Evolutionary conservation across 352 stramenopile genomes (phyloP).

Genomic region (Globisporangium lucens): DNA sequence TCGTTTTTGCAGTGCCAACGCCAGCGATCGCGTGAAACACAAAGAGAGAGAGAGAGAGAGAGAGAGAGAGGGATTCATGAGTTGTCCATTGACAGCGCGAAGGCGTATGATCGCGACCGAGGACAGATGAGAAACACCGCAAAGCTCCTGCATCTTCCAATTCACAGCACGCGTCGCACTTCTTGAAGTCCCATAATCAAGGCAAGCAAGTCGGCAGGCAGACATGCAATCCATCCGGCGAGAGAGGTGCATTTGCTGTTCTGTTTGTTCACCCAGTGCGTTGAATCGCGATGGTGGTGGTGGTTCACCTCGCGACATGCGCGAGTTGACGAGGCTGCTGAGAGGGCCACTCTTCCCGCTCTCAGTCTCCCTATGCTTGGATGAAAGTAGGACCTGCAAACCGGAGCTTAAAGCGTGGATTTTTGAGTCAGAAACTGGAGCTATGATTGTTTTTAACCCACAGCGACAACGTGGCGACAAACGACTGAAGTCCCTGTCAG

Average conservation of each 20-base stretch:
- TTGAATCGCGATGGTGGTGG: not conserved
- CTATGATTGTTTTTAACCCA: not conserved
- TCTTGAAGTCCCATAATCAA: not conserved
- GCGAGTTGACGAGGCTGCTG: not conserved
- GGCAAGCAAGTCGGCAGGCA: not conserved
- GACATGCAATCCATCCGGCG: not conserved
- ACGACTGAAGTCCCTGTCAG: not conserved
- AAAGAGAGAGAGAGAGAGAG: not conserved
- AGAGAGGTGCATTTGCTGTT: slow-evolving; percentile 3
- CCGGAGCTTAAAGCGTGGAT: not conserved
- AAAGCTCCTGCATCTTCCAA: not conserved
- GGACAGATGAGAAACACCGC: not conserved
- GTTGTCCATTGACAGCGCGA: not conserved
- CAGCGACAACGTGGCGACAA: not conserved
- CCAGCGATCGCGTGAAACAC: slow-evolving; percentile 3
- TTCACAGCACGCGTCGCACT: not conserved
- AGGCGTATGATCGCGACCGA: not conserved
- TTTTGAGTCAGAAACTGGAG: slow-evolving; percentile 10
- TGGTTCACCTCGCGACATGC: not conserved
- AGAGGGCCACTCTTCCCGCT: slow-evolving; percentile 1
- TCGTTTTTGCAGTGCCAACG: slow-evolving; percentile 7
- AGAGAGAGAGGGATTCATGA: not conserved
- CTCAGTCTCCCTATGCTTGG: slow-evolving; percentile 9
- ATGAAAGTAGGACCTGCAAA: slow-evolving; percentile 3
- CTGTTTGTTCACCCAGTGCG: not conserved